Conservation (phyloP, 2,329 filamentous ascomycete species). For the Epichloe baconii region DNA sequence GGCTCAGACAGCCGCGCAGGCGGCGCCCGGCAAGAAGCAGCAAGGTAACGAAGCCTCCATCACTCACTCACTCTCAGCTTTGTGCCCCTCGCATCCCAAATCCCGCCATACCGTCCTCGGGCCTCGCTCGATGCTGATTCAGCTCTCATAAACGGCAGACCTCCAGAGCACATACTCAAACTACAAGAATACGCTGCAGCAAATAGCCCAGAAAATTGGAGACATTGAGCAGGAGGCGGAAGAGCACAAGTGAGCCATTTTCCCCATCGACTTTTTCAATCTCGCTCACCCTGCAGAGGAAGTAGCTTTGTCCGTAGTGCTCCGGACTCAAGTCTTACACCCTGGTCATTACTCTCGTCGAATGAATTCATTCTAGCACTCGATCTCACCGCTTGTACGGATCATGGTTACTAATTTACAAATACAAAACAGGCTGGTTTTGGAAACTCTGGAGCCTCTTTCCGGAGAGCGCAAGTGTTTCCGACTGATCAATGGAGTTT, state of each 20-base stretch:
- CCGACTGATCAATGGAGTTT: slow-evolving; percentile 93
- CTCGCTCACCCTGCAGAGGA: background rate
- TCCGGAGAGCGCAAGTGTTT: slow-evolving; percentile 87
- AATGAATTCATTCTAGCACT: background rate
- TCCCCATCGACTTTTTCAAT: background rate
- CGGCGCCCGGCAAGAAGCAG: slow-evolving; percentile 53
- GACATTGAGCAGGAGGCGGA: slow-evolving; percentile 96
- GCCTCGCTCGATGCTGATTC: background rate
- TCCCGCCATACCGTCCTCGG: background rate
- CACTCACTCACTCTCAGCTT: too few species aligned
- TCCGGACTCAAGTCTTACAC: background rate
- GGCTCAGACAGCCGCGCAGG: slow-evolving; percentile 19
- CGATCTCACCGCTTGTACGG: slow-evolving; percentile 25
- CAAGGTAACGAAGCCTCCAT: slow-evolving; percentile 38
- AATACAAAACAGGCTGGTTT: slow-evolving; percentile 56
- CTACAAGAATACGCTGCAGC: slow-evolving; percentile 70
- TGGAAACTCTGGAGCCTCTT: slow-evolving; percentile 80
- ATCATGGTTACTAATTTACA: slow-evolving; percentile 2
- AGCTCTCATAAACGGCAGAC: slow-evolving; percentile 34
- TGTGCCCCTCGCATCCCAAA: too few species aligned
- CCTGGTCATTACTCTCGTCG: background rate
- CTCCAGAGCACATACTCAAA: slow-evolving; percentile 69
- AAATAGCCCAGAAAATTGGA: slow-evolving; percentile 90
- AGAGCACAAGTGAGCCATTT: slow-evolving; percentile 78
- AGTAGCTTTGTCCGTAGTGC: background rate